Base-by-base conservation (phyloP, 768 basidiomycete genomes). In the Mycena rebaudengoi region DNA sequence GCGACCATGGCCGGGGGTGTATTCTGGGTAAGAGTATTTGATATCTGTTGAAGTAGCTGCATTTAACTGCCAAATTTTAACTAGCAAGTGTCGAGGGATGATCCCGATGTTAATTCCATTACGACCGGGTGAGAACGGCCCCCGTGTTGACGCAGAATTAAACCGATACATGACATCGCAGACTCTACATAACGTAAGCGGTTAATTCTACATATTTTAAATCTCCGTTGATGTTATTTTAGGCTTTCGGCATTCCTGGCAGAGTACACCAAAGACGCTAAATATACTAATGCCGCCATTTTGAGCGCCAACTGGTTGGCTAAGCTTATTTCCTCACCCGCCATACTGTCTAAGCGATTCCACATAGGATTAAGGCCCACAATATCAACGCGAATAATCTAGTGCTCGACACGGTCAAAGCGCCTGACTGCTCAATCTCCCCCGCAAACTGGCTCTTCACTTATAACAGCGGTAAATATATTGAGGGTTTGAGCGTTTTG, bases 1-100 rank as follows among this genome's bases (percentile, higher is more conserved):
- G 82, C 70, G 21, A 80, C 82, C 13, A 86, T 85, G 83, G 83
- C 80, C 7, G 85, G 85, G 3, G 84, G 83, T 10, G 85, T 86
- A 18, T 87, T 86, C 67, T 86, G 85, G 85, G 84, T 84, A 65
- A 16, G 18, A 30, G n/a, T n/a, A n/a, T n/a, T 37, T 8, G 1
- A 14, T 2, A 16, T 48, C 40, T 28, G 30, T 11, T 35, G n/a
- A n/a, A n/a, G n/a, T n/a, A n/a, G n/a, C n/a, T n/a, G n/a, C 8
- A 11, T 2, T 25, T 4, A 21, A 20, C 5, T 32, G 26, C 29
- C 16, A 29, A n/a, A 20, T 21, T 23, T 50, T n/a, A 4, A 25
- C 44, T 53, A 85, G 84, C 77, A 83, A 18, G 82, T 84, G 3
- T 80, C 79, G 0, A 52, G 70, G 0, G 76, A 79, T 58, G 83